Conservation (phyloP, 2,329 filamentous ascomycete genomes). For the Ceratocystis lukuohia region DNA sequence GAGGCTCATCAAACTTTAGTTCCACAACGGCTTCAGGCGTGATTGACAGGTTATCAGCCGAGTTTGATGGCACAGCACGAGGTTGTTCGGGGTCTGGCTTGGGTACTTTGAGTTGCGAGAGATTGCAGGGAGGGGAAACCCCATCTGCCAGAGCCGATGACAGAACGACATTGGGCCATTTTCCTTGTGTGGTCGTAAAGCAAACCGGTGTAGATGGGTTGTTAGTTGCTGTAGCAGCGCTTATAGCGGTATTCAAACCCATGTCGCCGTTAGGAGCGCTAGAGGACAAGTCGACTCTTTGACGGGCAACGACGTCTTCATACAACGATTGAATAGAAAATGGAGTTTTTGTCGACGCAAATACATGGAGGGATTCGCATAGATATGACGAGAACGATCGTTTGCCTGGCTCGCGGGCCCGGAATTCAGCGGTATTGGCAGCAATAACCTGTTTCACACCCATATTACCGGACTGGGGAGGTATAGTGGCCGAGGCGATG, state of each 20-base stretch:
- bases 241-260: slow-evolving; percentile 16
- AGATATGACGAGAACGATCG: slow-evolving; percentile 47
- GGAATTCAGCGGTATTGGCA: slow-evolving; percentile 38
- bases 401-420: slow-evolving; percentile 29
- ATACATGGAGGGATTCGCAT: slow-evolving; percentile 40
- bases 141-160: slow-evolving; percentile 8
- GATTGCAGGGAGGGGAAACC: slow-evolving; percentile 4
- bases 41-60: slow-evolving; percentile 29
- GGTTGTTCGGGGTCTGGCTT: slow-evolving; percentile 17
- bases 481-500: slow-evolving; percentile 34
- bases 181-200: slow-evolving; percentile 43
- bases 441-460: slow-evolving; percentile 51
- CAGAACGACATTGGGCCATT: slow-evolving; percentile 29
- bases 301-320: slow-evolving; percentile 39
- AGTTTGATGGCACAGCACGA: neutral
- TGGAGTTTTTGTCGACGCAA: slow-evolving; percentile 35
- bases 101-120: slow-evolving; percentile 16
- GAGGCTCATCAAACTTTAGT: slow-evolving; percentile 47
- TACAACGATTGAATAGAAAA: slow-evolving; percentile 44
- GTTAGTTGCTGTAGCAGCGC: slow-evolving; percentile 23
- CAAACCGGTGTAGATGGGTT: slow-evolving; percentile 33
- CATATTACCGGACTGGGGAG: slow-evolving; percentile 33
- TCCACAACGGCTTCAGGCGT: slow-evolving; percentile 38
- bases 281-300: slow-evolving; percentile 32
- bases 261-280: slow-evolving; percentile 34